Conservation (phyloP, 2,329 filamentous ascomycete genomes). For the Microcyclospora tardicrescens region DNA sequence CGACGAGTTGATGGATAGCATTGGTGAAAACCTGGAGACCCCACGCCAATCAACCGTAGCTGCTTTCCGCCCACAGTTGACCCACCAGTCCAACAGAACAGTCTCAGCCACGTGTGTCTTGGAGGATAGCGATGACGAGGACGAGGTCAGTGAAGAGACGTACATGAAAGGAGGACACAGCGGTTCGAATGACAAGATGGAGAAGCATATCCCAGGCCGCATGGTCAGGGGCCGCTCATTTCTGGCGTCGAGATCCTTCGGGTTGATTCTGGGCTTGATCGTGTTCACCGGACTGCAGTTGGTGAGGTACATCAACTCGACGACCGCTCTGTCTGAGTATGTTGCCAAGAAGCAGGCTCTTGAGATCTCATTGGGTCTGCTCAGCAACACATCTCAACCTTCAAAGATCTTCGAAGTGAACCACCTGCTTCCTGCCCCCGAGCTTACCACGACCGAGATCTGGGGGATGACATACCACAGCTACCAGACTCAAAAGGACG, state of each 20-base stretch:
- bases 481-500: slow-evolving; percentile 1
- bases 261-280: background rate
- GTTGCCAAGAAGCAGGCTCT: slow-evolving; percentile 9
- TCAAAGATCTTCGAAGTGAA: slow-evolving; percentile 13
- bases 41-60: slow-evolving; percentile 18
- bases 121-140: background rate
- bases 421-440: slow-evolving; percentile 14
- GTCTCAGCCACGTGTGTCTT: background rate
- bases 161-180: background rate
- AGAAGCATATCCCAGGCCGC: background rate
- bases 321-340: background rate
- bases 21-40: slow-evolving; percentile 20
- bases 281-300: background rate
- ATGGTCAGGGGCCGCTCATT: background rate
- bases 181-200: no score
- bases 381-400: slow-evolving; percentile 7
- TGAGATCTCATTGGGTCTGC: slow-evolving; percentile 6
- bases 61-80: background rate
- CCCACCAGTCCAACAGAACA: background rate
- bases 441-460: slow-evolving; percentile 1
- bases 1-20: slow-evolving; percentile 11
- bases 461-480: slow-evolving; percentile 4
- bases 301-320: background rate
- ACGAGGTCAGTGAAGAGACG: no score
- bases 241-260: background rate